Percentiles rank a stretch among this genome's conserved stretches.
These are phyloP conservation scores for Scheffersomyces titani DNA, from an alignment of 1,139 yeast species.

Conservation along the genomic window DNA sequence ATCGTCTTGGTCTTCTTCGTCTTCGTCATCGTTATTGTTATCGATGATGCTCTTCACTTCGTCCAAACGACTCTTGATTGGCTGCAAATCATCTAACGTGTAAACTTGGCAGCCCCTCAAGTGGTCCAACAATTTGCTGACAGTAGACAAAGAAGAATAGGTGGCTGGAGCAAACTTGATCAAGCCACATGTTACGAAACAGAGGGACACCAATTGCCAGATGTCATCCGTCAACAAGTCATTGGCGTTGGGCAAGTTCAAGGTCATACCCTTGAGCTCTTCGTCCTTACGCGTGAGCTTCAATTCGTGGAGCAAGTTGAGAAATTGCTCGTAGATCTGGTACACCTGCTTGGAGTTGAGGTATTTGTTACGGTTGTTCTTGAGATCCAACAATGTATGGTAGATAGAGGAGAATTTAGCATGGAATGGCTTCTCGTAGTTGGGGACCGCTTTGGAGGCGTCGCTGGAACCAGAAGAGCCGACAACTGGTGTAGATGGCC, in stretches of 20 bases:
- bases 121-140: conserved; percentile 78
- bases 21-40: conserved; percentile 29
- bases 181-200: conserved; percentile 88
- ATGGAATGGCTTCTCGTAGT: conserved; percentile 52
- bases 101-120: conserved; percentile 77
- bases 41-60: conserved; percentile 68
- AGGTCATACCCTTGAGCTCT: conserved; percentile 46
- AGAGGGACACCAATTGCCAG: conserved; percentile 80
- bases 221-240: conserved; percentile 84
- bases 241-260: conserved; percentile 45
- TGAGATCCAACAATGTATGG: conserved; percentile 52
- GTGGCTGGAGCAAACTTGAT: conserved; percentile 92
- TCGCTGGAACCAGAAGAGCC: conserved; percentile 4
- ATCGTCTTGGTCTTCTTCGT: conserved; percentile 28
- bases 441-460: conserved; percentile 14
- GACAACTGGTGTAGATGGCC: background rate
- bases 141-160: conserved; percentile 84
- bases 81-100: conserved; percentile 79
- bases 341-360: conserved; percentile 66
- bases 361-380: conserved; percentile 64
- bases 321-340: conserved; percentile 53
- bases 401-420: conserved; percentile 51
- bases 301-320: conserved; percentile 51
- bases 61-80: conserved; percentile 67
- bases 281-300: conserved; percentile 49